Evolutionary conservation across 441 rosid species (phyloP).

Genomic region (Gossypium aridum): DNA sequence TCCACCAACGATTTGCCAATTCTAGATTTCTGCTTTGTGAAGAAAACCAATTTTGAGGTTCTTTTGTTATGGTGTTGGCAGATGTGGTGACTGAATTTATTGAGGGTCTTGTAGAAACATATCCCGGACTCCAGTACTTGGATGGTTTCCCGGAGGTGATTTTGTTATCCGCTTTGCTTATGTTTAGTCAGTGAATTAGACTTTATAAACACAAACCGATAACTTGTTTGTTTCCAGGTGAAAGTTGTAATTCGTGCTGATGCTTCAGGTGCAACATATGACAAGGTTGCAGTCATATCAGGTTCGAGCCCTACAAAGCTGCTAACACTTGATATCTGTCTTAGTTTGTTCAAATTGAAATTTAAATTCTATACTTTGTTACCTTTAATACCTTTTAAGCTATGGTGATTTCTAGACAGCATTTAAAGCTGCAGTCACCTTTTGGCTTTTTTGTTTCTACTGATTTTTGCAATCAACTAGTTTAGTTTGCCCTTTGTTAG

Average conservation of each 20-base stretch:
- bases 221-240: slow-evolving; percentile 34
- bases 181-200: neutral
- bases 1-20: neutral
- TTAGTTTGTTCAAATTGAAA: neutral
- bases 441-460: neutral
- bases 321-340: neutral
- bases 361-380: neutral
- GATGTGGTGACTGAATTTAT: slow-evolving; percentile 92
- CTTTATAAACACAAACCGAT: neutral
- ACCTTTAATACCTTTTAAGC: neutral
- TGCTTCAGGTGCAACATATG: slow-evolving; percentile 55
- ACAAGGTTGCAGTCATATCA: slow-evolving; percentile 86
- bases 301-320: slow-evolving; percentile 36
- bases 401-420: neutral
- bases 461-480: neutral
- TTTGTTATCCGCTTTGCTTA: neutral
- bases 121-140: slow-evolving; percentile 76
- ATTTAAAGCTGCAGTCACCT: neutral
- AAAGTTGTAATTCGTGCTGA: slow-evolving; percentile 94
- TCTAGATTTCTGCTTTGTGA: neutral
- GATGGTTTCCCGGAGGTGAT: slow-evolving; percentile 94
- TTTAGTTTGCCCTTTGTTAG: neutral
- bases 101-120: slow-evolving; percentile 90
- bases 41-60: neutral
- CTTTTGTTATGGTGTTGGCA: slow-evolving; percentile 27